phyloP scores from a whole-genome alignment of 2,329 filamentous ascomycete species.

The Graphilbum fragrans region DNA sequence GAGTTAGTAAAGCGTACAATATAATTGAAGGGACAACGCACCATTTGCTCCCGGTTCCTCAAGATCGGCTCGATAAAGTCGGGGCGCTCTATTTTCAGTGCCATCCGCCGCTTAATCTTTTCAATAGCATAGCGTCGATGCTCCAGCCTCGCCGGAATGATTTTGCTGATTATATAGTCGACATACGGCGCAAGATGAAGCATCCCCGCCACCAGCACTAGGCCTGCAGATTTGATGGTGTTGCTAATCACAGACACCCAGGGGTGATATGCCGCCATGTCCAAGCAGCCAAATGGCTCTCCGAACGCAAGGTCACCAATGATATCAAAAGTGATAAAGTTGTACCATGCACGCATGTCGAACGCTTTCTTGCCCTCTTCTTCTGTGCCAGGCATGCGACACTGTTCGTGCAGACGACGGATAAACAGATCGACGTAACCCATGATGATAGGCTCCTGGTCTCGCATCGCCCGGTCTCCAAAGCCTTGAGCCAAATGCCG shows the following conservation, averaged over 20 bases:
- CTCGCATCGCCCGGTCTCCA: constrained; percentile 23
- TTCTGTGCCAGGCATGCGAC: background rate
- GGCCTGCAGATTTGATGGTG: constrained; percentile 8
- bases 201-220: background rate
- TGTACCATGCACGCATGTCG: constrained; percentile 2
- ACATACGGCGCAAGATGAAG: background rate
- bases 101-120: constrained; percentile 10
- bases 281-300: constrained; percentile 23
- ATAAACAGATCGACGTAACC: constrained; percentile 24
- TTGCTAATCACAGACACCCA: constrained; percentile 15
- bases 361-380: background rate
- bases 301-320: constrained; percentile 13
- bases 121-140: background rate
- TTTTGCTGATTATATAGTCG: background rate
- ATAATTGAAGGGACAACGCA: no score
- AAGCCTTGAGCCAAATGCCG: constrained; percentile 27
- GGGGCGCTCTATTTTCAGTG: constrained; percentile 9
- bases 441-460: constrained; percentile 26
- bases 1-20: no score
- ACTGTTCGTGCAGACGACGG: constrained; percentile 15
- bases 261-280: constrained; percentile 13
- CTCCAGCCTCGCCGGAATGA: background rate
- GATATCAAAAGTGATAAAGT: background rate
- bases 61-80: constrained; percentile 17
- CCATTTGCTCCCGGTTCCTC: background rate